Base-by-base conservation (phyloP, 2,329 filamentous ascomycete genomes). In the Arachnomyces sp. region DNA sequence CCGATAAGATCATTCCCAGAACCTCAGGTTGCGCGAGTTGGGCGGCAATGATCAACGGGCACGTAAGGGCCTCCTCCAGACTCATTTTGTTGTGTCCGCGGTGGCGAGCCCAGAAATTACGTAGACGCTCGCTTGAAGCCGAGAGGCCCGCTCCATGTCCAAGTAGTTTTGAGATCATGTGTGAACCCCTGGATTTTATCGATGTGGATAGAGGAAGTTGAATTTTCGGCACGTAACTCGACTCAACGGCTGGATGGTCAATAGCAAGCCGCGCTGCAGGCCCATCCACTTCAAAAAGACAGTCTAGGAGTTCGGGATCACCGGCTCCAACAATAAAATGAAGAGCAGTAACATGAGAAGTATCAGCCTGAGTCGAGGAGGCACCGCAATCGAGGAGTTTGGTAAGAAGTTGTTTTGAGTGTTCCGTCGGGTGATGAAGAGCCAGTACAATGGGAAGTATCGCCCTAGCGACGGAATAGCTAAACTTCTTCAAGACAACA, bases 331-430 rank as follows among this genome's bases (percentile, higher is more conserved):
- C 70, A 41, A 76, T 76, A 42, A 73, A 73, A 45, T 84, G 76
- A 44, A 89, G 71, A 0, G 73, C 79, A 6, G 82, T 86, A 29
- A 71, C 64, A 3, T 77, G 72, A 5, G 73, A 64, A 35, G 73
- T 57, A 49, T 88, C 82, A 1, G 79, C 84, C 57, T 90, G 84
- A 1, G 80, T 75, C 28, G 71, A 78, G 2, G 80, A 81, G 2
- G 82, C 82, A 2, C 84, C 84, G 2, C 85, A 68, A 35, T 71
- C 68, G 30, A 89, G 61, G 4, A 89, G 68, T 0, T 73, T 66
- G 34, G 70, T 64, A 1, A 73, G 67, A 72, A 86, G 84, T 12
- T 68, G 67, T 45, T 74, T 71, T 1, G 81, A 78, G 49, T 79
- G 71, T 4, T 78, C 72, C 0, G 68, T 49, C 0, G 81, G 75